Conservation (phyloP, 768 basidiomycete species). For the Hypholoma sublateritium region DNA sequence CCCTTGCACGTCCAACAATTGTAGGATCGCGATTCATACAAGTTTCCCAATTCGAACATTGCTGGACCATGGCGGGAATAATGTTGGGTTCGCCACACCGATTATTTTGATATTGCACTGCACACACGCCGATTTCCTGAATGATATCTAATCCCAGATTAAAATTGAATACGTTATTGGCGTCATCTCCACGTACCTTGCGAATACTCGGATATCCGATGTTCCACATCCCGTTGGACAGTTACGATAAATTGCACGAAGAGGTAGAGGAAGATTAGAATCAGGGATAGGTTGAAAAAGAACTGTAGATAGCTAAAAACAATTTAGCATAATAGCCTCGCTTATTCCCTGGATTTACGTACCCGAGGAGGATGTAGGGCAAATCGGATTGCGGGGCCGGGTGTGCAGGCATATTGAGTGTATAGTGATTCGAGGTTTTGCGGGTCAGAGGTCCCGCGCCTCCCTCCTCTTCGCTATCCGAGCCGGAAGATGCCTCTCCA, state of each 20-base stretch:
- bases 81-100: conserved; percentile 65
- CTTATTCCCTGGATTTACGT: conserved; percentile 26
- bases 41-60: conserved; percentile 87
- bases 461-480: conserved; percentile 44
- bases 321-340: conserved; percentile 13
- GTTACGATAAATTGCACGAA: conserved; percentile 85
- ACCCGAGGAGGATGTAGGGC: conserved; percentile 89
- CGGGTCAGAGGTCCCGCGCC: conserved; percentile 40
- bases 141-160: conserved; percentile 64
- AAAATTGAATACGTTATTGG: not conserved
- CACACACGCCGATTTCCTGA: conserved; percentile 89
- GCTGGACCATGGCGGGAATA: conserved; percentile 84
- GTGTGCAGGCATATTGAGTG: conserved; percentile 73
- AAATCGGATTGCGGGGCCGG: conserved; percentile 56
- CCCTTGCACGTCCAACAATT: conserved; percentile 82
- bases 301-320: conserved; percentile 83
- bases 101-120: conserved; percentile 78
- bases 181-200: conserved; percentile 51
- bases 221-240: conserved; percentile 86
- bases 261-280: conserved; percentile 82
- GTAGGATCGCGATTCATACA: conserved; percentile 96
- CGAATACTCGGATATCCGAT: conserved; percentile 84
- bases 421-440: conserved; percentile 78
- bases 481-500: conserved; percentile 38
- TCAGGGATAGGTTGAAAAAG: conserved; percentile 87